phyloP scores from a whole-genome alignment of 2,329 filamentous ascomycete species.

The Fonsecaea pedrosoi region DNA sequence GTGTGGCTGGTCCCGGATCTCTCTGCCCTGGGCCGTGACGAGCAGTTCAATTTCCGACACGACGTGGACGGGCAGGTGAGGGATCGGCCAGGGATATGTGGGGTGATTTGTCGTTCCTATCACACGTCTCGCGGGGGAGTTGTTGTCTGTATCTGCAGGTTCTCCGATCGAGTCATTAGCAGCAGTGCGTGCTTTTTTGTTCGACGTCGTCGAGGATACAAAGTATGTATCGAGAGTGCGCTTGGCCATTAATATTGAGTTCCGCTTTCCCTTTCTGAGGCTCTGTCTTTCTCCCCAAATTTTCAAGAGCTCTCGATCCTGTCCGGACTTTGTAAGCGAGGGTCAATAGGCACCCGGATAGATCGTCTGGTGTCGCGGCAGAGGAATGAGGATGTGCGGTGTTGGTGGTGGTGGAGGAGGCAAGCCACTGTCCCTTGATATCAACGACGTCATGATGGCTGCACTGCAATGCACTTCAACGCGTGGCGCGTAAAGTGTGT shows the following conservation, averaged over 20 bases:
- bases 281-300: background rate
- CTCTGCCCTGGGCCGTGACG: slow-evolving; percentile 58
- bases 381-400: too few species aligned
- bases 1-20: slow-evolving; percentile 71
- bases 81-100: slow-evolving; percentile 61
- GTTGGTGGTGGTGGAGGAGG: background rate
- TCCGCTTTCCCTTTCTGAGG: background rate
- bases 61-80: slow-evolving; percentile 55
- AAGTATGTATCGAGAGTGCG: slow-evolving; percentile 76
- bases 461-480: background rate
- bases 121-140: background rate
- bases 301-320: background rate
- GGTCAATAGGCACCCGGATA: too few species aligned
- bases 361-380: too few species aligned
- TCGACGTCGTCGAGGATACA: slow-evolving; percentile 49
- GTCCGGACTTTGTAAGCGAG: background rate
- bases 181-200: slow-evolving; percentile 47
- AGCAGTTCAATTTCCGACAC: slow-evolving; percentile 47
- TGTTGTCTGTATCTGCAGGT: background rate
- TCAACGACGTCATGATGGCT: background rate
- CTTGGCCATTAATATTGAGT: slow-evolving; percentile 51
- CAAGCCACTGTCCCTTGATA: background rate
- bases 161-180: slow-evolving; percentile 1
- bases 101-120: slow-evolving; percentile 50
- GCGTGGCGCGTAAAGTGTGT: background rate